Base-by-base conservation (phyloP, 257 asterid genomes). In the Handroanthus guayacan region DNA sequence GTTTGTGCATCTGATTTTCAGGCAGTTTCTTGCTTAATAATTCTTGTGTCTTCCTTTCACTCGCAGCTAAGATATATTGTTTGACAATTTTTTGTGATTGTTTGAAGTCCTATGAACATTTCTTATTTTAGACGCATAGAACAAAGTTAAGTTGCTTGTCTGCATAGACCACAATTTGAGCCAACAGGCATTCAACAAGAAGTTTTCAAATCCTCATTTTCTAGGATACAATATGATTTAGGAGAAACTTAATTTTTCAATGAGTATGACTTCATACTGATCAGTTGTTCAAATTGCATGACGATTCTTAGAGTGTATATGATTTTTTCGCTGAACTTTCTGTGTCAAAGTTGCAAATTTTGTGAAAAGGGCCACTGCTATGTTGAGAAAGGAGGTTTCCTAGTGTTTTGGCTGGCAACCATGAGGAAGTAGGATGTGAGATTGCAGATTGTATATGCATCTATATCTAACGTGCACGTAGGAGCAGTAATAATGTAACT, bases 1-100 rank as follows among this genome's bases (percentile, higher is more conserved):
- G n/a, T 18, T 72, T 63, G 12, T 41, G 67, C 38, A 64, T 75
- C 36, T 64, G 55, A 18, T 43, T 9, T 44, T n/a, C 12, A 44
- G 60, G 57, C 44, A 31, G 52, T 25, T 71, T 41, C 63, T 5
- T 43, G 31, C 31, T 7, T 38, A 66, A 41, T 13, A 39, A 31
- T 38, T 39, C 18, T 16, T 65, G 3, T 17, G 1, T 65, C 38
- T 67, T 44, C 47, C 57, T 47, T 44, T 44, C 38, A 10, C 17
- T 18, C 50, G 2, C 18, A 17, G 10, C 20, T 62, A 60, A 9
- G 9, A 64, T 39, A 18, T 56, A 20, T 4, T 54, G 39, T 39
- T 8, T 52, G 18, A 18, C 5, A 8, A 16, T 20, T 9, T 18
- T 45, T 7, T 45, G 31, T 45, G 55, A 7, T 7, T 17, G 54